These are phyloP conservation scores for Actinomortierella wolfii DNA, from an alignment of 371 early-diverging fungal genomes.

Conservation along the genomic window DNA sequence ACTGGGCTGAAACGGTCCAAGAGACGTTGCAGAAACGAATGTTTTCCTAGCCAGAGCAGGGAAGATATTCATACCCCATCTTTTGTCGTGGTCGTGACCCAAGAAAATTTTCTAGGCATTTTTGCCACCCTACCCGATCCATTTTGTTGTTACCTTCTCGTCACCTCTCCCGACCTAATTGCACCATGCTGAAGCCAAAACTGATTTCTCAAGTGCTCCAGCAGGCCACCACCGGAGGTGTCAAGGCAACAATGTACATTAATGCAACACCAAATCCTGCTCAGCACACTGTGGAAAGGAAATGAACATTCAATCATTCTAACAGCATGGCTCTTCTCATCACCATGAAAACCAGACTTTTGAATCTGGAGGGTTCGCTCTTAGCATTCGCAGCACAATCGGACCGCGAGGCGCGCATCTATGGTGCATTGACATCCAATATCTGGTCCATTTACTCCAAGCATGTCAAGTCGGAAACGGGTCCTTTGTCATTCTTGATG, in stretches of 20 bases:
- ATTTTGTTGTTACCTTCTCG: no score
- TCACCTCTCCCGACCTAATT: no score
- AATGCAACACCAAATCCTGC: neutral
- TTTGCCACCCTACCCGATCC: no score
- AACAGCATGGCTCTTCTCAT: neutral
- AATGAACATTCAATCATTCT: neutral
- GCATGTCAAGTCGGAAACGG: constrained; percentile 49
- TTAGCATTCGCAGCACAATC: constrained; percentile 72
- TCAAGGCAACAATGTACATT: constrained; percentile 67
- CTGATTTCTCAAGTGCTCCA: constrained; percentile 70
- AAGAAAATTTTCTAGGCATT: no score
- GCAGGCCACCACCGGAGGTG: constrained; percentile 68
- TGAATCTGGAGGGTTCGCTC: constrained; percentile 74
- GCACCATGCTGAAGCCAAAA: constrained; percentile 69
- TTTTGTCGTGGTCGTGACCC: no score
- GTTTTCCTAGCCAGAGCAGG: no score
- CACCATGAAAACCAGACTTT: constrained; percentile 51
- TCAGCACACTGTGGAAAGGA: neutral
- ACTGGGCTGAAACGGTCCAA: no score
- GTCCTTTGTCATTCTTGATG: constrained; percentile 59
- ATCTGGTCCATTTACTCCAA: constrained; percentile 81
- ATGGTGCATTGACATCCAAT: constrained; percentile 77
- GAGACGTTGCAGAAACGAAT: no score
- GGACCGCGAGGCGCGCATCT: constrained; percentile 65
- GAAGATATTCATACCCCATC: no score